Base-by-base conservation (phyloP, 805 yeast species). In the Nakazawaea anatomiae region DNA sequence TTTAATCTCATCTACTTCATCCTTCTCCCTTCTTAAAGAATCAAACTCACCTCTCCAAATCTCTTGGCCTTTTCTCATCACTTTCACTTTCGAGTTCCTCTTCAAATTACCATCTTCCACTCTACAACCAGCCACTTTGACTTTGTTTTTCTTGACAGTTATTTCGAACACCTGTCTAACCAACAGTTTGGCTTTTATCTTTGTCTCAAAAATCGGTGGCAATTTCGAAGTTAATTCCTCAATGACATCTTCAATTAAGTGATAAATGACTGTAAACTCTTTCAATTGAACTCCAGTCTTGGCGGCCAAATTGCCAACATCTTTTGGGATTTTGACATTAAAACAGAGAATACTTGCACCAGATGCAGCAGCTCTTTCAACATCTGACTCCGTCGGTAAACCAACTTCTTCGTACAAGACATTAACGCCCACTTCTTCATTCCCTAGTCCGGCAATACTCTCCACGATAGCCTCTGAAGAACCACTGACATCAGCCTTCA, bases 391-490 rank as follows among this genome's bases (percentile, higher is more conserved):
- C 0, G 81, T 79, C 10, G 88, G 85, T 0, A 80, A 63, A 5
- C 98, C 98, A 6, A 91, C 96, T 29, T 84, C 90, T 38, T 83
- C 77, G 42, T 78, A 78, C 4, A 94, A 66, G 1, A 92, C 82
- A n/a, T 73, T 67, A 4, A 90, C 79, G 53, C 74, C 72, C 6
- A 92, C 92, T 61, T 88, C 95, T 1, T 86, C 87, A 64, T 92
- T 91, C 6, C 97, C 97, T n/a, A 94, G 68, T 10, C 83, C 83
- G 52, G 76, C 74, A 45, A 94, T 80, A 58, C 92, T 82, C 64
- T 91, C 97, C 39, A 72, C 76, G 35, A 94, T 87, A 1, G 99
- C 99, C 63, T 94, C 99, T 0, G 88, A 87, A 0, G 98, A 91
- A 0, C 99, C 99, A 57, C 85, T 83, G 1, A 92, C 97, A 68